Base-by-base conservation (phyloP, 2,329 filamentous ascomycete genomes). In the Aspergillus transmontanensis region DNA sequence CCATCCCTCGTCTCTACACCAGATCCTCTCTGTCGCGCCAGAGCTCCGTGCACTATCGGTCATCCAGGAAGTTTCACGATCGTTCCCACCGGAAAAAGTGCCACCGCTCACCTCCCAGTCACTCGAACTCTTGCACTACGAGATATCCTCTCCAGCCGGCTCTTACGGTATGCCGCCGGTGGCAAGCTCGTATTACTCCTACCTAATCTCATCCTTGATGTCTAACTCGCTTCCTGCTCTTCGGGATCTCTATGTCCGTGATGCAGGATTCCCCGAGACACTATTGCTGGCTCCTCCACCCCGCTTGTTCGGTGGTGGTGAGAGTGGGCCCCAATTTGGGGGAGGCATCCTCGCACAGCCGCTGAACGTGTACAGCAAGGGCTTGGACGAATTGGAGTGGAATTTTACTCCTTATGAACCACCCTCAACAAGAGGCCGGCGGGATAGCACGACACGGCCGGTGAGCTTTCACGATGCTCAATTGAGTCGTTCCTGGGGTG, bases 151-250 rank as follows among this genome's bases (percentile, higher is more conserved):
- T 7, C 63, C 71, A 4, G 80, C 86, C 0, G 86, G 87, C 26
- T 83, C 88, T 12, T 90, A 87, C 64, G 78, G 81, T 12, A 75
- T 85, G 57, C 81, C 84, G 57, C 78, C 82, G 0, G 82, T 84
- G 1, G 79, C 82, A 7, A 79, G 81, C 28, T 85, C 84, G 21
- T 96, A 97, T 80, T 96, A 97, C 78, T 86, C 87, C 64, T 97
- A 97, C 77, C 86, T 98, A 23, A 89, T 92, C 30, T 86, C 86
- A n/a, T 96, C 92, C 0, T 86, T 98, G 36, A 87, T 95, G 64
- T 86, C 88, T 19, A 90, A 90, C 65, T 86, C 87, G 9, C 84
- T 98, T 9, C 93, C 93, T 1, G 86, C 85, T 41, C 84, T 98
- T 10, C 85, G 85, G 41, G 86, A 89, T 26, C 85, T 98, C 9